Conservation (phyloP, 192 early-diverging fungal species). For the Pilobolus umbonatus region DNA sequence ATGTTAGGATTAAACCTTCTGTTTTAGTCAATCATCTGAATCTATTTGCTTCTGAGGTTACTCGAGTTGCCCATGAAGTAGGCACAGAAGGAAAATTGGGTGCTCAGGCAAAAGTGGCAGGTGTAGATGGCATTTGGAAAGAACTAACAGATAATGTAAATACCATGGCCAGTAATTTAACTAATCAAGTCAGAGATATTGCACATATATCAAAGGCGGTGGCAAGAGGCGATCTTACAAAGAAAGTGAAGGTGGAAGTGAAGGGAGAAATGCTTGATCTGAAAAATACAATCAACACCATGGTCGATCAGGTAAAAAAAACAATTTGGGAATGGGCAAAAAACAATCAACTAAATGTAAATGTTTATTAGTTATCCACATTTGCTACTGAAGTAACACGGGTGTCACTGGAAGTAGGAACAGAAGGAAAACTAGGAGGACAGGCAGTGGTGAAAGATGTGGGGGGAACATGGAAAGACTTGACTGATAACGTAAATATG, state of each 20-base stretch:
- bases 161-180: constrained; percentile 60
- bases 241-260: constrained; percentile 54
- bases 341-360: not conserved
- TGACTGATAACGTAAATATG: too few species aligned
- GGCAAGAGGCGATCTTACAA: constrained; percentile 49
- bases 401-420: constrained; percentile 51
- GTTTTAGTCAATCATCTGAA: constrained; percentile 46
- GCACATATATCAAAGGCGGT: constrained; percentile 57
- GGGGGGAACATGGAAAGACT: too few species aligned
- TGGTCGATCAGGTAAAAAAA: constrained; percentile 53
- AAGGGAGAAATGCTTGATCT: constrained; percentile 55
- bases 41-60: too few species aligned
- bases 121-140: too few species aligned
- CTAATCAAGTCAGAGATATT: constrained; percentile 62
- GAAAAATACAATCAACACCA: too few species aligned
- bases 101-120: constrained; percentile 57
- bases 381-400: constrained; percentile 60
- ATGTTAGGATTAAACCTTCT: not conserved
- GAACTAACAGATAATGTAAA: constrained; percentile 67
- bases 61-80: too few species aligned
- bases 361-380: constrained; percentile 20
- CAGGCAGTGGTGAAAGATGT: constrained; percentile 54
- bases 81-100: too few species aligned
- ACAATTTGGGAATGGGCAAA: not conserved
- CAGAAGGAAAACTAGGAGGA: too few species aligned